Base-by-base conservation (phyloP, 2,329 filamentous ascomycete genomes). In the Xylaria multiplex region DNA sequence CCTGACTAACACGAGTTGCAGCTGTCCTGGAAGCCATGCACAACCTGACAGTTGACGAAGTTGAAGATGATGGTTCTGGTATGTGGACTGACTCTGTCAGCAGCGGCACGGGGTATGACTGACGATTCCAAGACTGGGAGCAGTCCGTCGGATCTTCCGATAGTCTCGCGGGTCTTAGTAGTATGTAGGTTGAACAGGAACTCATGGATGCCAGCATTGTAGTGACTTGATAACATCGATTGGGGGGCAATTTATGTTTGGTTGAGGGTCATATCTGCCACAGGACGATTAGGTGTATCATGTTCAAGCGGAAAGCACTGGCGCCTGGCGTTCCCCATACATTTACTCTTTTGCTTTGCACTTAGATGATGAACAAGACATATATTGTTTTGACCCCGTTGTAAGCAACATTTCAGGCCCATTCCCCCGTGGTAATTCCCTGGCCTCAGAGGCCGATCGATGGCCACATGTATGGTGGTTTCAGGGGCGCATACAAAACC, bases 51-150 rank as follows among this genome's bases (percentile, higher is more conserved):
- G 81, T 87, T 16, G 86, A 88, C 55, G 84, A 87, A 65, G 73
- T 86, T 62, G 86, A 88, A 67, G 86, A 88, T 59, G 86, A 88
- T 60, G 85, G 79, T 70, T 87, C 86, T 70, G 86, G 86, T 87
- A 85, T 79, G 85, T 84, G 75, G 68, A 80, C 77, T 71, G 78
- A 79, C 71, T 79, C 76, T 70, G 76, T 75, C 50, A 79, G 77
- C 65, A 72, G 76, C 54, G 75, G 75, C 57, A 72, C 75, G 65
- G 75, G 76, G 68, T 76, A 77, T 78, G 75, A 80, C 79, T 77
- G 74, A 78, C 72, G 62, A 67, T 63, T 56, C 68, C 65, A 77
- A 86, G 85, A 86, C 65, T 88, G 86, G 85, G 84, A 86, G 70
- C 82, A 82, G 70, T 87, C 83, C 50, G 80, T 80, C 70, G 83